Base-by-base conservation (phyloP, 768 basidiomycete genomes). In the Russula dissimulans region DNA sequence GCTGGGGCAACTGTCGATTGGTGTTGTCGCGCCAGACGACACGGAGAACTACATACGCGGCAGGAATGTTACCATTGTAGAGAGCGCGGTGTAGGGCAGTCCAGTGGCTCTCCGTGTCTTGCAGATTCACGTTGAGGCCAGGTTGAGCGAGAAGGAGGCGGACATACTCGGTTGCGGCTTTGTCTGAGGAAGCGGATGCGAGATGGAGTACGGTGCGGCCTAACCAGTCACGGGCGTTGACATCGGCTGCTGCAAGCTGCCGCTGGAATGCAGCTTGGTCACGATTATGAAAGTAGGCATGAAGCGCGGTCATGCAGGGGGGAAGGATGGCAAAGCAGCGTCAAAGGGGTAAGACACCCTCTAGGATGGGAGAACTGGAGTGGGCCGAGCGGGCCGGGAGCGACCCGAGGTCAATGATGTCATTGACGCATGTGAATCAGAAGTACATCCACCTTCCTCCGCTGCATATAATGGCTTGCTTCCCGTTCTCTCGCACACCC, bases 71-170 rank as follows among this genome's bases (percentile, higher is more conserved):
- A 1, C 89, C 91, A 41, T 77, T 71, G 69, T 93, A 97, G 66
- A 95, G 71, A 2, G 91, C 91, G 50, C 93, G 77, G 68, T 99
- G 95, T 22, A 98, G 75, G 7, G 95, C 81, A 1, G 92, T 95
- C 89, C 93, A 97, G 58, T 86, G 87, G 59, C 82, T 90, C 77
- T 98, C 95, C 55, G 70, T 70, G 71, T 99, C 95, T 44, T 76
- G 74, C 7, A 88, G 59, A 66, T 98, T 98, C 65, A 92, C 82
- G 58, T 89, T 86, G 70, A 94, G 77, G 26, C 76, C 72, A 1
- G 91, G 84, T 64, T 91, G 87, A 17, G 81, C 79, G 53, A 98
- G 79, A 5, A 97, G 76, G 56, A 89, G 75, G 54, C 83, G 78
- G 44, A 90, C 81, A 69, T 88, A 98, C 66, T 92, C 88, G 65